Evolutionary conservation across 1,284 basidiomycete genomes (phyloP), one percentile per base, ranked within the genome.

Genomic region (Malassezia nana): DNA sequence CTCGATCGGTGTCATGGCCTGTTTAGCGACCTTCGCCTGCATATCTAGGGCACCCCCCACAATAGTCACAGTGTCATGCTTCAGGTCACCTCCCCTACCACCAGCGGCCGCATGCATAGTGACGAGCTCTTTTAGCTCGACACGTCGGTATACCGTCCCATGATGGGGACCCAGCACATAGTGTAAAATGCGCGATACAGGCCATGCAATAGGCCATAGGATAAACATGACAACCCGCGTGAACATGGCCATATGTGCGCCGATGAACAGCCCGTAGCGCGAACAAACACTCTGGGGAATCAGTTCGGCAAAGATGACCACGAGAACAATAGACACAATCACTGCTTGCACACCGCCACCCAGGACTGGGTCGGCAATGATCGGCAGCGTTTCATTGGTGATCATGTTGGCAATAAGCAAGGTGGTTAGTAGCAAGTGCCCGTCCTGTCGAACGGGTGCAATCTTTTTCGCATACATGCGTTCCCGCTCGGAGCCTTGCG

Each of bases 361-460:
- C 1, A 95, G 80, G 35, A 95, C 79, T 22, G 84, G 84, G 69
- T 90, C 87, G 25, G 87, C 81, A 65, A 95, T 89, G 68, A 95
- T 83, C 26, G 91, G 90, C 4, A 95, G 81, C 3, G 87, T 83
- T 53, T 70, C 67, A 56, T 70, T 70, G 46, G 66, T 69, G 45
- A 72, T 70, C 39, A 73, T 73, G 58, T 73, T 73, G 45, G 71
- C 71, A 44, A 73, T 68, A 6, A 73, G 63, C 13, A 73, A 63
- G 20, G 71, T 73, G 7, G 71, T 72, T 10, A 73, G 61, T 31
- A 73, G 55, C 28, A 70, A 56, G 50, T 73, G 71, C 15, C 67
- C 65, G 45, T 73, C 78, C 84, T 81, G 62, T 47, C 89, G 84
- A 47, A 92, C 83, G 13, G 88, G 88, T 72, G 84, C 83, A 67